Percentiles rank a stretch among this genome's conserved stretches.
These are phyloP conservation scores for Rugonectria rugulosa DNA, from an alignment of 2,329 filamentous ascomycete species.

Conservation along the genomic window DNA sequence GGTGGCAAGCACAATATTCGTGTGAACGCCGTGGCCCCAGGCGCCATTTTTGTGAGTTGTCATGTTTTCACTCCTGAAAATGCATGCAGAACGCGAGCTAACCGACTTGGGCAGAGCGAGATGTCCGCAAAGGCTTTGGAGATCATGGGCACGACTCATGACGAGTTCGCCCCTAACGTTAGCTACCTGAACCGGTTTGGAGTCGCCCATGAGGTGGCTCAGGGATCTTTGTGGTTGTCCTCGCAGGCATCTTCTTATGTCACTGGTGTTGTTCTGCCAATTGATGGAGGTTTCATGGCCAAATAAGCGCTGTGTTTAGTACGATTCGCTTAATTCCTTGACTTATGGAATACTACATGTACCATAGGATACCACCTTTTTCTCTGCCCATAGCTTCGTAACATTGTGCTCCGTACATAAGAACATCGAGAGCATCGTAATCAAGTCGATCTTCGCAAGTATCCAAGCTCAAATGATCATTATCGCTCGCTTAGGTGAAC, in stretches of 20 bases:
- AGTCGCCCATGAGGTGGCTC: slow-evolving; percentile 25
- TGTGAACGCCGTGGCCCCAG: slow-evolving; percentile 31
- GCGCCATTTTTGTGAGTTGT: slow-evolving; percentile 29
- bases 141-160: slow-evolving; percentile 31
- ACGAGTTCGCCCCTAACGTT: slow-evolving; percentile 26
- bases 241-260: slow-evolving; percentile 22
- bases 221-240: slow-evolving; percentile 23
- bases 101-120: slow-evolving; percentile 13
- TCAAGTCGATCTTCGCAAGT: no score
- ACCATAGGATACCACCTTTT: no score
- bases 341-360: no score
- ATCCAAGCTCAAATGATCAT: no score
- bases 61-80: background rate
- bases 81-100: slow-evolving; percentile 1
- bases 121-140: slow-evolving; percentile 26
- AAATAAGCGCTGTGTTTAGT: slow-evolving; percentile 9
- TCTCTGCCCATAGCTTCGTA: no score
- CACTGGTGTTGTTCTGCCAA: slow-evolving; percentile 21
- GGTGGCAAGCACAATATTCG: slow-evolving; percentile 40
- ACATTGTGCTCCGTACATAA: no score
- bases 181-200: slow-evolving; percentile 26
- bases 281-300: slow-evolving; percentile 22
- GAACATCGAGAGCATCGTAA: no score
- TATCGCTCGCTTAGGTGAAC: no score
- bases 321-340: no score